Evolutionary conservation across 768 basidiomycete genomes (phyloP), one percentile per base, ranked within the genome.

Genomic region (Suillus fuscotomentosus): DNA sequence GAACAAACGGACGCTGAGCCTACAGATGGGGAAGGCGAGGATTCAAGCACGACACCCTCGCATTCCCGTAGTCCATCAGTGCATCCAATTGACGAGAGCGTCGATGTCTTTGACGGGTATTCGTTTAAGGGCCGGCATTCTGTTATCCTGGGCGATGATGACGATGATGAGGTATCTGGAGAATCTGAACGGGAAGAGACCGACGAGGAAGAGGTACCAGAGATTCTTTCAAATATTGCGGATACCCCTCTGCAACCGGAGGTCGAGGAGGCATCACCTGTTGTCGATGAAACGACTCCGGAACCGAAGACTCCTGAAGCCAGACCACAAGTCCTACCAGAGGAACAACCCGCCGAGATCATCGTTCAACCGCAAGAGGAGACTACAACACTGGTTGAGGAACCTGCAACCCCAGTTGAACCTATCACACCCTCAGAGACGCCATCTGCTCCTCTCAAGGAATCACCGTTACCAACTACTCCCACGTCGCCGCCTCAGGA

Each of bases 51-150:
- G n/a, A 91, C 92, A 14, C 90, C 91, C 0, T 90, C 88, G 6
- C 90, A 91, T 71, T 90, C 90, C 8, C 86, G 91, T 53, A 91
- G 89, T 66, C 89, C 90, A 5, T 91, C 90, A 11, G 83, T 88
- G 11, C 84, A 82, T 22, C 74, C 78, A 2, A 75, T 76, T 13
- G 86, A 89, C 31, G 83, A 89, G 8, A 77, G 73, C 31, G 79
- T 87, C 20, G 94, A 95, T 74, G 87, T 96, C 38, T 97, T 96
- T 72, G 95, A 95, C 75, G 95, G 94, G 4, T 97, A 97, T 77
- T 94, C 92, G 54, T 97, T 93, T 84, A 94, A 93, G 76, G 94
- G 92, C 11, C 82, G 91, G 20, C 83, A 92, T 76, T 94, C 92
- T 2, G 83, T 95, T 65, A 78, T 94, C 60, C 76, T 94, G 53